Percentiles rank a stretch among this genome's conserved stretches.
Evolutionary conservation across 768 basidiomycete genomes (phyloP).

Genomic region (Kwoniella sp.): DNA sequence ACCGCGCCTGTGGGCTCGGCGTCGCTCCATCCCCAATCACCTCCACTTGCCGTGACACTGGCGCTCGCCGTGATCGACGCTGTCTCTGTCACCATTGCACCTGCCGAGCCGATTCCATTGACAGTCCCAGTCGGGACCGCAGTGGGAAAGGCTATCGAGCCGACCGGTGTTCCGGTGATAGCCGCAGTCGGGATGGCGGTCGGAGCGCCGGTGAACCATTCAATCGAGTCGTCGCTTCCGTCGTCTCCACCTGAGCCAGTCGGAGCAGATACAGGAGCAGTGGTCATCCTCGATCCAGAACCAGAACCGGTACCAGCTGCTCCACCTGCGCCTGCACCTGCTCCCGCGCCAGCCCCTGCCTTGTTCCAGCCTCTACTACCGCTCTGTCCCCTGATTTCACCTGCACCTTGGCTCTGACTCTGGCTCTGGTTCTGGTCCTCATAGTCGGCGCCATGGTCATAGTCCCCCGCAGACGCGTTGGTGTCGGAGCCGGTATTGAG

Average conservation of each 20-base stretch:
- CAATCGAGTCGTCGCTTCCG: neutral
- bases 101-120: too few relatives aligned
- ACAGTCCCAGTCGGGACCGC: constrained; percentile 1
- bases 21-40: constrained; percentile 4
- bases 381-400: neutral
- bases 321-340: neutral
- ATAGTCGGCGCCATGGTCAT: neutral
- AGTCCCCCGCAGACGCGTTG: neutral
- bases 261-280: constrained; percentile 1
- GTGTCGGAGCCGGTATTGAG: neutral
- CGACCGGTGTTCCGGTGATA: neutral
- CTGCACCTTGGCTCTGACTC: neutral
- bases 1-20: constrained; percentile 15
- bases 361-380: neutral
- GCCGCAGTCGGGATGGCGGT: constrained; percentile 3
- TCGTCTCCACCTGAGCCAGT: neutral
- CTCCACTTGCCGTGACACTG: neutral
- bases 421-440: neutral
- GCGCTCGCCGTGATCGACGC: constrained; percentile 2
- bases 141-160: neutral
- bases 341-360: neutral
- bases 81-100: constrained; percentile 4
- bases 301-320: neutral
- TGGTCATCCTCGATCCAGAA: constrained; percentile 16
- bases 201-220: neutral